Conservation (phyloP, 2,329 filamentous ascomycete species). For the Xylaria sp. region DNA sequence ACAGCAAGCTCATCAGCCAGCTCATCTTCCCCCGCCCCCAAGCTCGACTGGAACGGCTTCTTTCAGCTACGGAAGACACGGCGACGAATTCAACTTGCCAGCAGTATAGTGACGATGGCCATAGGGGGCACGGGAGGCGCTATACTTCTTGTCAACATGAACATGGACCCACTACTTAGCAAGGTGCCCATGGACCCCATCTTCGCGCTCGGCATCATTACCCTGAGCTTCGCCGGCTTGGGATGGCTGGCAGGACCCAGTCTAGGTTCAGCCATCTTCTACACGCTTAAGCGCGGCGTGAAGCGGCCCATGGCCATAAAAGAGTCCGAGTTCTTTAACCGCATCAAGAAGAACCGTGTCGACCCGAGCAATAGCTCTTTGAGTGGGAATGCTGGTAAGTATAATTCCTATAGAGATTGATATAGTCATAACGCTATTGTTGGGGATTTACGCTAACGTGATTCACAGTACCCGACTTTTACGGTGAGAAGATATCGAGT, state of each 20-base stretch:
- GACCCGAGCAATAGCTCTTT: slow-evolving; percentile 90
- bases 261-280: slow-evolving; percentile 83
- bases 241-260: slow-evolving; percentile 91
- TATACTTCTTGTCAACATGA: slow-evolving; percentile 73
- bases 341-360: slow-evolving; percentile 91
- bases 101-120: slow-evolving; percentile 74
- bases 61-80: slow-evolving; percentile 89
- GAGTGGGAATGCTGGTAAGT: slow-evolving; percentile 76
- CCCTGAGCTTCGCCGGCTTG: slow-evolving; percentile 77
- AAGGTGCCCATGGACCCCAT: slow-evolving; percentile 89
- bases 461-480: slow-evolving; percentile 84
- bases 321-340: slow-evolving; percentile 91
- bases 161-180: slow-evolving; percentile 75
- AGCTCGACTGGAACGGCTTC: slow-evolving; percentile 90
- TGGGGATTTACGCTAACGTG: slow-evolving; percentile 5
- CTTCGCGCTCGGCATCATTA: slow-evolving; percentile 83
- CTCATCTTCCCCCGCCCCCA: slow-evolving; percentile 32
- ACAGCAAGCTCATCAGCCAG: slow-evolving; percentile 40
- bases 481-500: slow-evolving; percentile 97
- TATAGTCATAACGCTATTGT: neutral
- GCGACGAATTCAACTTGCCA: slow-evolving; percentile 82
- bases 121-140: slow-evolving; percentile 71
- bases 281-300: slow-evolving; percentile 75
- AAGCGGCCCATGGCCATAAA: slow-evolving; percentile 81
- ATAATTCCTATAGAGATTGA: neutral